Evolutionary conservation across 2,329 filamentous ascomycete species (phyloP).

Genomic region (Fusarium falciforme): DNA sequence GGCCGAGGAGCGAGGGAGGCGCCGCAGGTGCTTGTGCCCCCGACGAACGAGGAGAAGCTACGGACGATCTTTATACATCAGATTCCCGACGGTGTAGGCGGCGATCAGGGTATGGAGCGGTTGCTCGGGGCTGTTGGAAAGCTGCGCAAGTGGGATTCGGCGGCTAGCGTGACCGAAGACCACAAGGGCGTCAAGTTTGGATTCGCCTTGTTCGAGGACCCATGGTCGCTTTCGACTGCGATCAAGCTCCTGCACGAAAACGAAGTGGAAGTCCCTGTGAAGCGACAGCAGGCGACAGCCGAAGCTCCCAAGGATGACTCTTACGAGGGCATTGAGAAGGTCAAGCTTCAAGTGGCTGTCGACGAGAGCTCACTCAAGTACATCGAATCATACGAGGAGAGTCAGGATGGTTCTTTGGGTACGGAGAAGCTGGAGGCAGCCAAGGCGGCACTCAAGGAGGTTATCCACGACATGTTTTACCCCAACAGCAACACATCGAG

Average conservation of each 20-base stretch:
- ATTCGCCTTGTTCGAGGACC: slow-evolving; percentile 95
- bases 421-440: slow-evolving; percentile 78
- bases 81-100: slow-evolving; percentile 81
- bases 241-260: slow-evolving; percentile 87
- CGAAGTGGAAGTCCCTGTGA: slow-evolving; percentile 83
- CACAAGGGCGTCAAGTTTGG: slow-evolving; percentile 89
- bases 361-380: slow-evolving; percentile 88
- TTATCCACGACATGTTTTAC: slow-evolving; percentile 78
- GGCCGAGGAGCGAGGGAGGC: slow-evolving; percentile 76
- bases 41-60: slow-evolving; percentile 89
- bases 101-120: slow-evolving; percentile 82
- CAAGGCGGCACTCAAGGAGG: slow-evolving; percentile 73
- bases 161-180: slow-evolving; percentile 68
- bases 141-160: slow-evolving; percentile 86
- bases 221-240: slow-evolving; percentile 86
- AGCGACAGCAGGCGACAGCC: slow-evolving; percentile 72
- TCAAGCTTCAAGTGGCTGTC: slow-evolving; percentile 77
- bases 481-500: slow-evolving; percentile 61
- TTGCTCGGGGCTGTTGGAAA: slow-evolving; percentile 82
- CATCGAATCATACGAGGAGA: slow-evolving; percentile 82
- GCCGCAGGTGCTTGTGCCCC: slow-evolving; percentile 80
- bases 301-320: slow-evolving; percentile 57
- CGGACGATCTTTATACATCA: slow-evolving; percentile 91
- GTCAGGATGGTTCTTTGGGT: slow-evolving; percentile 70
- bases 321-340: slow-evolving; percentile 73